Base-by-base conservation (phyloP, 2,329 filamentous ascomycete species). In the Pseudonectria buxi region DNA sequence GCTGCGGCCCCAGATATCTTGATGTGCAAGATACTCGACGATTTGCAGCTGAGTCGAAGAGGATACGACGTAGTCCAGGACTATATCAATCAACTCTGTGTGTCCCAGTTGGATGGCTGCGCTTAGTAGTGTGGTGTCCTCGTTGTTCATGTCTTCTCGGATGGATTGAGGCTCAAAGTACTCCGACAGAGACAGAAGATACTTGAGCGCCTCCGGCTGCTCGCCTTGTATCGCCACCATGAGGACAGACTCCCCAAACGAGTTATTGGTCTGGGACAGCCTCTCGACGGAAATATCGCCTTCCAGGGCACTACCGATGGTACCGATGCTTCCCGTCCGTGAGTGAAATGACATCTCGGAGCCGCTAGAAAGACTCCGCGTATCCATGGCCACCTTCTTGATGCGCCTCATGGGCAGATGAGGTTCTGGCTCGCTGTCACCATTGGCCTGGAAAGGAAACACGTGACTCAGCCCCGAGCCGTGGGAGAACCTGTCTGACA, bases 301-400 rank as follows among this genome's bases (percentile, higher is more conserved):
- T 59, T 94, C 88, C 9, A 90, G 71, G 1, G 76, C 80, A 54
- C 81, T 86, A 4, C 74, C 68, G 16, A 80, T 71, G 2, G 87
- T 92, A 15, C 81, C 80, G 14, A 92, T 71, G 13, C 88, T 95
- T 30, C 78, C 81, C 1, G 86, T 81, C 38, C 82, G 74, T 2
- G 90, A 96, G 38, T 81, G 76, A 39, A 86, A 86, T 0, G 90
- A 96, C 33, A 84, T 77, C 25, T 82, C 84, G 0, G 90, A 96
- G 27, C 83, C 83, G 46, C 81, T 88, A 6, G 90, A 95, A 58
- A 94, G 74, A 51, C 90, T 95, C 46, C 88, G 72, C 12, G 83
- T 83, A 54, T 95, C 87, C 84, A 95, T 84, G 0, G 87, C 86
- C 1, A 96, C 90, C 47, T 74, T 86, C 59, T 92, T 94, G 25